Percentiles rank a stretch among this genome's conserved stretches.
Conservation (phyloP, 2,329 filamentous ascomycete genomes). For the Tricladium varicosporioides region DNA sequence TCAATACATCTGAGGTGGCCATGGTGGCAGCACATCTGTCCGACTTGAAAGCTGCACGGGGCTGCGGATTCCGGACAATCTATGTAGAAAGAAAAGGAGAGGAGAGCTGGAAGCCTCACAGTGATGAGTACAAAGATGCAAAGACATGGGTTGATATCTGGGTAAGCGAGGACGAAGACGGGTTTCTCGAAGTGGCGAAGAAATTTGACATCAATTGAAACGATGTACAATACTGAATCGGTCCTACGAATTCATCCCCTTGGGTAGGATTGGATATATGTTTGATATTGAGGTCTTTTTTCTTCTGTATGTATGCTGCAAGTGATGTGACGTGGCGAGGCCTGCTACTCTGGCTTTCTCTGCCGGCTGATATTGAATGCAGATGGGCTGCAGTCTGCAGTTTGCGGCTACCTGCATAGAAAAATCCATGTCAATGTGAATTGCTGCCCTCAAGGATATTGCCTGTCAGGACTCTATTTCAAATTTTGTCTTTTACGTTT, state of each 20-base stretch:
- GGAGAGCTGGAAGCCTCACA: slow-evolving; percentile 56
- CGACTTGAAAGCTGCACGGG: slow-evolving; percentile 66
- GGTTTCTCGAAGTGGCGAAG: slow-evolving; percentile 49
- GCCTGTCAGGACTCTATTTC: neutral
- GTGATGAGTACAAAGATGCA: slow-evolving; percentile 49
- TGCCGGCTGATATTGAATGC: neutral
- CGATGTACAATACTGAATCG: neutral
- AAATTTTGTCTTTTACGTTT: neutral
- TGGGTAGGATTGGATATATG: neutral
- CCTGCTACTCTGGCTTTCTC: neutral
- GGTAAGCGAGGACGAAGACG: slow-evolving; percentile 49
- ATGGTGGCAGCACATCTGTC: slow-evolving; percentile 75
- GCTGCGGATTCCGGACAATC: slow-evolving; percentile 64
- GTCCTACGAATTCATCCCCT: slow-evolving; percentile 5
- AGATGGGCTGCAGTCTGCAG: slow-evolving; percentile 5
- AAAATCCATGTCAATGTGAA: neutral
- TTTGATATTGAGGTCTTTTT: slow-evolving; percentile 2
- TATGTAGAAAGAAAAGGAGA: slow-evolving; percentile 70
- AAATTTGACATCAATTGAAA: slow-evolving; percentile 40
- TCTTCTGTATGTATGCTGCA: slow-evolving; percentile 1
- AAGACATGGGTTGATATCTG: slow-evolving; percentile 66
- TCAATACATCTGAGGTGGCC: slow-evolving; percentile 58
- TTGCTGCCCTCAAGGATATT: neutral
- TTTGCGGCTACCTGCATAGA: slow-evolving; percentile 8
- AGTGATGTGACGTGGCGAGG: slow-evolving; percentile 12